A percentile compares a stretch with the other conserved stretches of the same genome.
Evolutionary conservation across 1,284 basidiomycete species (phyloP).

Genomic region (Malassezia slooffiae): DNA sequence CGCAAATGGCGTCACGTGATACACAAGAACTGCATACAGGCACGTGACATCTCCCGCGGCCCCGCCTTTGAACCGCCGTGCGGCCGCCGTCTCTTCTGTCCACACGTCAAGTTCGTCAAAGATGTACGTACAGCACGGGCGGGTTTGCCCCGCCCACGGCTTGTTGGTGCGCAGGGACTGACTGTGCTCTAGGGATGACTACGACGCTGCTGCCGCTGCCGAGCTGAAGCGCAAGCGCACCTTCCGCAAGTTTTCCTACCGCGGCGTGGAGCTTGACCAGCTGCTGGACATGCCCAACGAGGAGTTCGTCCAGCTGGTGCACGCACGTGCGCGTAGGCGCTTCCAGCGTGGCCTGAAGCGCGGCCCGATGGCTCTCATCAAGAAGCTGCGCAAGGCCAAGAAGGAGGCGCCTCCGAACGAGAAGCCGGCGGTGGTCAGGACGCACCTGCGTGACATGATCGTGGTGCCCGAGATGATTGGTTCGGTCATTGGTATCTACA

Average conservation of each 20-base stretch:
- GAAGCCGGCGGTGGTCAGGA: conserved; percentile 97
- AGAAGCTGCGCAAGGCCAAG: conserved; percentile 99
- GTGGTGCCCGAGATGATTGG: conserved; percentile 99
- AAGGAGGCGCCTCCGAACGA: conserved; percentile 96
- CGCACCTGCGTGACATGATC: conserved; percentile 98
- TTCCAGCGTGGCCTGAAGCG: conserved; percentile 99
- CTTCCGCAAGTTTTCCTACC: conserved; percentile 98
- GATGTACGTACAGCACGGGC: conserved; percentile 10
- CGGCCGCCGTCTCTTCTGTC: conserved; percentile 3
- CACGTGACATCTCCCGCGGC: conserved; percentile 5
- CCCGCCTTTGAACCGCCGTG: background rate
- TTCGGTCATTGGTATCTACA: conserved; percentile 59
- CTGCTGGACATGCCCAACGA: conserved; percentile 93
- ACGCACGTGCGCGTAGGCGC: conserved; percentile 93
- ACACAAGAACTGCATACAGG: conserved; percentile 8
- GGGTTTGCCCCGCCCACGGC: conserved; percentile 3
- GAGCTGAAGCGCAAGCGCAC: conserved; percentile 67
- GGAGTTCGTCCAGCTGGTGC: conserved; percentile 66
- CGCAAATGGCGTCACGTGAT: conserved; percentile 1
- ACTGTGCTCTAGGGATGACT: conserved; percentile 38
- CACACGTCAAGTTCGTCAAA: conserved; percentile 14
- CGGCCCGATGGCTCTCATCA: conserved; percentile 95
- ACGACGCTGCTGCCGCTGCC: conserved; percentile 47
- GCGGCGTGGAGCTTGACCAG: conserved; percentile 77
- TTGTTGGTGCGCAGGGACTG: conserved; percentile 5